Evolutionary conservation across 1,139 yeast species (phyloP).

Genomic region (Pichia inconspicua): DNA sequence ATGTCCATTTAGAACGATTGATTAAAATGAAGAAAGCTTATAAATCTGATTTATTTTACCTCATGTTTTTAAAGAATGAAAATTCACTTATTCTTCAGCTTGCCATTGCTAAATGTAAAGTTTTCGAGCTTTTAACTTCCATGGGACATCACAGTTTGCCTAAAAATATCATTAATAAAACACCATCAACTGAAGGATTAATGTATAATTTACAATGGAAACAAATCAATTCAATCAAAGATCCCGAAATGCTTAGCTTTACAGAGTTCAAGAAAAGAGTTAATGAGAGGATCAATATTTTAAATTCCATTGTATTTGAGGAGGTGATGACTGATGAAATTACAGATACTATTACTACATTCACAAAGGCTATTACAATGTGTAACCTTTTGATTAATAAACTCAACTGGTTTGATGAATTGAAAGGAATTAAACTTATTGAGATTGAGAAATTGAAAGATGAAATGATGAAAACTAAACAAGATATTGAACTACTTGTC

Average conservation of each 20-base stretch:
- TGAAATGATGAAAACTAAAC: slow-evolving; percentile 16
- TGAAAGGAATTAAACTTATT: slow-evolving; percentile 8
- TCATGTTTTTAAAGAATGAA: slow-evolving; percentile 4
- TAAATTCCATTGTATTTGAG: slow-evolving; percentile 8
- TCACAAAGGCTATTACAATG: slow-evolving; percentile 2
- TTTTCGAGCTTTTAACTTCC: slow-evolving; percentile 6
- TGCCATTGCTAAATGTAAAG: slow-evolving; percentile 7
- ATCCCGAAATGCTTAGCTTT: slow-evolving; percentile 57
- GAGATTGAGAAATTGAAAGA: slow-evolving; percentile 15
- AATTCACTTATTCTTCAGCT: slow-evolving; percentile 6
- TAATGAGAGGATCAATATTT: slow-evolving; percentile 11
- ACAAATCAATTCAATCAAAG: slow-evolving; percentile 76
- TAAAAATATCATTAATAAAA: slow-evolving; percentile 12
- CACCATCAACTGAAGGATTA: slow-evolving; percentile 33
- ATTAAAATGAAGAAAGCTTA: slow-evolving; percentile 15
- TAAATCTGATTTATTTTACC: background rate
- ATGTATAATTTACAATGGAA: slow-evolving; percentile 69
- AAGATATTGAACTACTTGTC: slow-evolving; percentile 14
- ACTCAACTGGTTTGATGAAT: slow-evolving; percentile 10
- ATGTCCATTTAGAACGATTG: slow-evolving; percentile 37
- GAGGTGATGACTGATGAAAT: slow-evolving; percentile 9
- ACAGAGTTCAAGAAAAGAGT: slow-evolving; percentile 21
- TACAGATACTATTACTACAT: background rate
- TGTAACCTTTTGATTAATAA: slow-evolving; percentile 2
- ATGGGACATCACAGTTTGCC: slow-evolving; percentile 23